Percentiles rank a stretch among this genome's conserved stretches.
Evolutionary conservation across 1,284 basidiomycete species (phyloP).

Genomic region (Ustanciosporium gigantosporum): DNA sequence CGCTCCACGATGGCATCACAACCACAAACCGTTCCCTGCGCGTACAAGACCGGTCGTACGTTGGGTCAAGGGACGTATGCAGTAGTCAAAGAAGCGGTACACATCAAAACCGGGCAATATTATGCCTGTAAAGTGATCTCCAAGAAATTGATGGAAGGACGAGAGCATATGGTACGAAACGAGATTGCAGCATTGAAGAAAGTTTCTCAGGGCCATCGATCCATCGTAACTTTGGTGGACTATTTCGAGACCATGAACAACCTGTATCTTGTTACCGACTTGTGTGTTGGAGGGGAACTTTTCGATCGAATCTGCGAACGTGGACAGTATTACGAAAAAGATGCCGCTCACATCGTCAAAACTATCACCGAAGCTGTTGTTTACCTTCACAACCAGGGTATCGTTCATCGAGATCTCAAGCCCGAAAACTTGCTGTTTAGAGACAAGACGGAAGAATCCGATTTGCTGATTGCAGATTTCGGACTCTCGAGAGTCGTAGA

Average conservation of each 20-base stretch:
- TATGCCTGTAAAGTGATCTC: slow-evolving; percentile 66
- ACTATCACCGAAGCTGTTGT: slow-evolving; percentile 84
- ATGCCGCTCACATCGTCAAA: slow-evolving; percentile 85
- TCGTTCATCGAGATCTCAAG: slow-evolving; percentile 97
- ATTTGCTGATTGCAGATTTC: slow-evolving; percentile 97
- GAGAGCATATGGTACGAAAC: slow-evolving; percentile 76
- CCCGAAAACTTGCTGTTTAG: slow-evolving; percentile 97
- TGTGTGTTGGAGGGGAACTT: slow-evolving; percentile 95
- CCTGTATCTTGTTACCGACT: slow-evolving; percentile 81
- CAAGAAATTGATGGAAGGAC: slow-evolving; percentile 88
- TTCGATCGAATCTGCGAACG: slow-evolving; percentile 98
- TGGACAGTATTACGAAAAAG: slow-evolving; percentile 95
- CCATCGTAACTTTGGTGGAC: slow-evolving; percentile 76
- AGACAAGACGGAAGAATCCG: slow-evolving; percentile 83
- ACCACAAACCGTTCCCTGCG: slow-evolving; percentile 56
- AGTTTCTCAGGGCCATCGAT: slow-evolving; percentile 85
- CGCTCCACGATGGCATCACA: neutral
- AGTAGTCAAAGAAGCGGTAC: slow-evolving; percentile 92
- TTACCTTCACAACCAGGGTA: slow-evolving; percentile 88
- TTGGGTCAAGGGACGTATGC: slow-evolving; percentile 83
- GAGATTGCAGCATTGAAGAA: slow-evolving; percentile 94
- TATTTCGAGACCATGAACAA: slow-evolving; percentile 98
- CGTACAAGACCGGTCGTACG: slow-evolving; percentile 61
- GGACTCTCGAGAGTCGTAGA: slow-evolving; percentile 84
- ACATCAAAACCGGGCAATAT: slow-evolving; percentile 78